phyloP scores from a whole-genome alignment of 176 grass and related monocot species.

The Aegilops sharonensis region DNA sequence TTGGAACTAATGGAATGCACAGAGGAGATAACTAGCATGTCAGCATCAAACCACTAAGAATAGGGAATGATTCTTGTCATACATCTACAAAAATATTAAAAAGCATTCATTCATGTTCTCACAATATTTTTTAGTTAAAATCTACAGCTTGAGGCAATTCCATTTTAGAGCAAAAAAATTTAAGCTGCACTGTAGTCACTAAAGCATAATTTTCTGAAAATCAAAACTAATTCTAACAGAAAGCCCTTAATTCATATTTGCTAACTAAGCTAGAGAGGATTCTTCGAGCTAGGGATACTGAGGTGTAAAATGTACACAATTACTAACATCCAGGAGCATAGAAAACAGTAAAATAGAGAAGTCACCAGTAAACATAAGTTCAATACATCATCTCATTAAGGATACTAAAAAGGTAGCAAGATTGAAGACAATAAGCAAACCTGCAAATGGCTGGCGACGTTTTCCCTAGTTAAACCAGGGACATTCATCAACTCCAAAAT shows the following conservation, averaged over 20 bases:
- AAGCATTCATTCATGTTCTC: background rate
- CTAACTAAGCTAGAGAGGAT: background rate
- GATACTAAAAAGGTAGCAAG: background rate
- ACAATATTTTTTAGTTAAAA: constrained; percentile 5
- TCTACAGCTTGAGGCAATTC: background rate
- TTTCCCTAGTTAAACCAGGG: constrained; percentile 97
- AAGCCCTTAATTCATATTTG: background rate
- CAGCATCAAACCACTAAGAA: background rate
- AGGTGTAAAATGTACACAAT: background rate
- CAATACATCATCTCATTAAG: constrained; percentile 3
- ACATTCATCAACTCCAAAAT: constrained; percentile 99
- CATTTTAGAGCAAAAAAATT: constrained; percentile 5
- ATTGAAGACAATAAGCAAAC: constrained; percentile 50
- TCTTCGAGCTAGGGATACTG: background rate
- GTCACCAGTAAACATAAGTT: background rate
- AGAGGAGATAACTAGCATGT: background rate
- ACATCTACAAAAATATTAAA: background rate
- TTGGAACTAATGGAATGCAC: background rate
- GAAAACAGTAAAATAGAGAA: background rate
- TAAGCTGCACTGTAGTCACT: background rate
- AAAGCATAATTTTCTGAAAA: background rate
- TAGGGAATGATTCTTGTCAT: background rate
- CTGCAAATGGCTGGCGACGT: constrained; percentile 99
- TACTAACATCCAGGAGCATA: background rate
- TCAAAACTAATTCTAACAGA: background rate